Evolutionary conservation across 257 asterid species (phyloP).

Genomic region (Oldenlandia corymbosa): DNA sequence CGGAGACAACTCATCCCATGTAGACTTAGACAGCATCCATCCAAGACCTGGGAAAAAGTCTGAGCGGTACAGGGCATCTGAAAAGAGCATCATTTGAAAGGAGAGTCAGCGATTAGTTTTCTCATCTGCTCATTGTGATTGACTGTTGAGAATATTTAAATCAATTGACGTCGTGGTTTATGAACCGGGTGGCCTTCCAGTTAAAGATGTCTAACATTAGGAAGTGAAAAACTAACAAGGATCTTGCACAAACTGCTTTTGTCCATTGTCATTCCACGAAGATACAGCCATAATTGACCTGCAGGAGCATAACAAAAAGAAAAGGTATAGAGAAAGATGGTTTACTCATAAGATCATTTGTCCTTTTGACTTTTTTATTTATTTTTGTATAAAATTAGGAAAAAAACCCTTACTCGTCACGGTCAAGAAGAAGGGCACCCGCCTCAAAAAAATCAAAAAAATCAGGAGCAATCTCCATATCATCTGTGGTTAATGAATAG

Average conservation of each 20-base stretch:
- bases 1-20: slow-evolving; percentile 95
- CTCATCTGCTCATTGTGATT: too few species aligned
- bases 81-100: slow-evolving; percentile 22
- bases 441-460: slow-evolving; percentile 95
- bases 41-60: slow-evolving; percentile 99
- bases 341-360: background rate
- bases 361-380: too few species aligned
- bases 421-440: slow-evolving; percentile 90
- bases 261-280: slow-evolving; percentile 99
- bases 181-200: background rate
- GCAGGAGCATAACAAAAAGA: slow-evolving; percentile 8
- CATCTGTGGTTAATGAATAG: slow-evolving; percentile 54
- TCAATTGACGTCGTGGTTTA: background rate
- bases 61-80: slow-evolving; percentile 93
- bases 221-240: slow-evolving; percentile 56
- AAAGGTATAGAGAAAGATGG: background rate
- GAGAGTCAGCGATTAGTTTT: background rate
- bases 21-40: slow-evolving; percentile 92
- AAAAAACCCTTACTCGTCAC: slow-evolving; percentile 64
- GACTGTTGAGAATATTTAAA: background rate
- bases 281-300: slow-evolving; percentile 97
- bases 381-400: slow-evolving; percentile 3
- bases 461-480: slow-evolving; percentile 97
- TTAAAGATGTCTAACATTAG: background rate
- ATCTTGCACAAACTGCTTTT: slow-evolving; percentile 87